Conservation (phyloP, 495 filamentous ascomycete genomes). For the Aspergillus leporis region DNA sequence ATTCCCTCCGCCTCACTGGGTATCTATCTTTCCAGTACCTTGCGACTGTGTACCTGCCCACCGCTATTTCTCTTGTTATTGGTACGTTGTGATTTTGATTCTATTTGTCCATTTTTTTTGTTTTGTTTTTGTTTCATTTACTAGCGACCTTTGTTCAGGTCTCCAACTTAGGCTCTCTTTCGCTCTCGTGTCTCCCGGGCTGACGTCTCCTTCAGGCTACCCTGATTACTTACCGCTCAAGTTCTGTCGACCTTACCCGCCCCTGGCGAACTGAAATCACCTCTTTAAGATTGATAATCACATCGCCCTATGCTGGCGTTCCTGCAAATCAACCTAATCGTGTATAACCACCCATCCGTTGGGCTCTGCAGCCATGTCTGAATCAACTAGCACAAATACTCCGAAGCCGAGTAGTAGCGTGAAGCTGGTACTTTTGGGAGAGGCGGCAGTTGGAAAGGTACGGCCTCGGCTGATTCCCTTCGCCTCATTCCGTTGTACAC, state of each 20-base stretch:
- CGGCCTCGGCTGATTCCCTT: conserved; percentile 18
- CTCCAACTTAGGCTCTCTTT: conserved; percentile 13
- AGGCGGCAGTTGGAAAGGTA: conserved; percentile 98
- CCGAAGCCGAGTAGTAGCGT: conserved; percentile 98
- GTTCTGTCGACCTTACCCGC: conserved; percentile 13
- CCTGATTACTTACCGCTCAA: conserved; percentile 14
- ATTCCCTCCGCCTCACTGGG: conserved; percentile 21
- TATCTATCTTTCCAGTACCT: conserved; percentile 14
- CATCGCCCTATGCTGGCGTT: conserved; percentile 24
- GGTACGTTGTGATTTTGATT: conserved; percentile 20
- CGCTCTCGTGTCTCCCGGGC: conserved; percentile 19
- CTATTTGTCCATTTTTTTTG: conserved; percentile 17
- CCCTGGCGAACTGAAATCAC: conserved; percentile 28
- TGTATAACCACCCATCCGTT: conserved; percentile 19
- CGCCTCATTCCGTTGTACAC: conserved; percentile 21
- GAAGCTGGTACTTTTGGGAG: conserved; percentile 95
- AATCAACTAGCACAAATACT: conserved; percentile 53
- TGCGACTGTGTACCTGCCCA: conserved; percentile 15
- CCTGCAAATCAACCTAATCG: conserved; percentile 38
- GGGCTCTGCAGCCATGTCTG: conserved; percentile 40
- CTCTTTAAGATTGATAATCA: conserved; percentile 29
- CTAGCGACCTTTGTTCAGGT: conserved; percentile 15
- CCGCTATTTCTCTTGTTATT: conserved; percentile 25
- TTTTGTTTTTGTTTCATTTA: conserved; percentile 2
- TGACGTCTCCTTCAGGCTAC: conserved; percentile 27